Base-by-base conservation (phyloP, 495 filamentous ascomycete genomes). In the Penicillium coprophilum region DNA sequence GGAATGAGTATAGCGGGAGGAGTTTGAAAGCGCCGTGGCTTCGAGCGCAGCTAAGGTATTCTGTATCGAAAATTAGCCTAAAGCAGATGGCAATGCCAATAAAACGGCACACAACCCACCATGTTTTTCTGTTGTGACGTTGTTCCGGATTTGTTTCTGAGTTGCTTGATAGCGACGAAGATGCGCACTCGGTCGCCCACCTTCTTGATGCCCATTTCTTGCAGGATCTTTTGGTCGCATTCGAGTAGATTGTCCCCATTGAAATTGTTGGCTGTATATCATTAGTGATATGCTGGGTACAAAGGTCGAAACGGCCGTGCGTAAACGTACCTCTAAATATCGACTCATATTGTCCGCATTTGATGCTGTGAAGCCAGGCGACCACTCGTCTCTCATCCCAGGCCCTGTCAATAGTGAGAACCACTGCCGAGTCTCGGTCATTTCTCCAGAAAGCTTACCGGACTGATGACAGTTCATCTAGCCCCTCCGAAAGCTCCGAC, bases 131-230 rank as follows among this genome's bases (percentile, higher is more conserved):
- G 91, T 68, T 88, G 92, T 52, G 85, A 86, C 65, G 90, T 91
- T 53, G 89, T 85, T 64, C 89, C 89, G 5, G 91, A 85, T 67
- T 87, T 91, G 55, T 87, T 91, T 55, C 94, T 80, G 27, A 99
- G 83, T 64, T 92, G 87, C 78, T 97, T 97, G 63, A 96, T 96
- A 60, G 84, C 90, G 64, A 89, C 83, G 71, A 91, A 92, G 46
- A 99, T 87, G 57, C 94, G 87, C n/a, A 99, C 91, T 34, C 95
- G 85, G 72, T 99, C 95, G 46, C 94, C 94, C 53, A 99, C 88
- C 72, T 96, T 99, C 60, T 97, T 96, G 59, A 99, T 91, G 24
- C 94, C 94, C 84, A 99, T 92, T 65, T 99, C 94, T 72, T 97
- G 95, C 54, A 99, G 81, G 45, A 94, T 90, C 50, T 88, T 86